phyloP scores from a whole-genome alignment of 768 basidiomycete genomes.

The Leccinum variicolor region DNA sequence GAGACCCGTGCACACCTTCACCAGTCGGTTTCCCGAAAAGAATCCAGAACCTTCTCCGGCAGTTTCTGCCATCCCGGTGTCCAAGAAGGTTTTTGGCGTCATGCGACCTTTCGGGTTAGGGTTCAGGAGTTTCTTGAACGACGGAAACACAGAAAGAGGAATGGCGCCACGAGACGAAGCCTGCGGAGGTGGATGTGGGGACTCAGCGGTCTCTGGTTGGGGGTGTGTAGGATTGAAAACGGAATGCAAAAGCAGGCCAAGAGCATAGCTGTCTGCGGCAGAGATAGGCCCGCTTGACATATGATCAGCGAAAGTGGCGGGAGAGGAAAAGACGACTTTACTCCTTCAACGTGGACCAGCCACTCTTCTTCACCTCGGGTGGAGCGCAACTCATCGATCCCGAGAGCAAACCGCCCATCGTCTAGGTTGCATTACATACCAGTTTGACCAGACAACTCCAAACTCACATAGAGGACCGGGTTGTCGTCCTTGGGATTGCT shows the following conservation, averaged over 20 bases:
- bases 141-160: constrained; percentile 68
- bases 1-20: constrained; percentile 79
- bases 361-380: constrained; percentile 86
- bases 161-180: constrained; percentile 75
- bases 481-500: constrained; percentile 79
- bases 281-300: constrained; percentile 46
- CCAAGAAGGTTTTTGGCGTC: constrained; percentile 72
- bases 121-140: constrained; percentile 85
- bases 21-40: constrained; percentile 77
- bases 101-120: constrained; percentile 82
- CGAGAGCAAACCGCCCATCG: constrained; percentile 60
- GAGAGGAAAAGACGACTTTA: constrained; percentile 31
- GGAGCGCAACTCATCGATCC: constrained; percentile 59
- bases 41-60: constrained; percentile 63
- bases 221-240: constrained; percentile 87
- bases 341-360: constrained; percentile 85
- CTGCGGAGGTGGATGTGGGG: constrained; percentile 76
- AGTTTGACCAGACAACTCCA: background rate
- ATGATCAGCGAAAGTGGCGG: background rate
- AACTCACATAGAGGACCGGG: constrained; percentile 76
- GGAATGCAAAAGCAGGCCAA: constrained; percentile 81
- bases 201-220: constrained; percentile 60
- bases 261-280: constrained; percentile 80
- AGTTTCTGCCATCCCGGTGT: constrained; percentile 71
- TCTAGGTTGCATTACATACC: constrained; percentile 41